phyloP scores from a whole-genome alignment of 805 yeast genomes.

The Candida michaelii region DNA sequence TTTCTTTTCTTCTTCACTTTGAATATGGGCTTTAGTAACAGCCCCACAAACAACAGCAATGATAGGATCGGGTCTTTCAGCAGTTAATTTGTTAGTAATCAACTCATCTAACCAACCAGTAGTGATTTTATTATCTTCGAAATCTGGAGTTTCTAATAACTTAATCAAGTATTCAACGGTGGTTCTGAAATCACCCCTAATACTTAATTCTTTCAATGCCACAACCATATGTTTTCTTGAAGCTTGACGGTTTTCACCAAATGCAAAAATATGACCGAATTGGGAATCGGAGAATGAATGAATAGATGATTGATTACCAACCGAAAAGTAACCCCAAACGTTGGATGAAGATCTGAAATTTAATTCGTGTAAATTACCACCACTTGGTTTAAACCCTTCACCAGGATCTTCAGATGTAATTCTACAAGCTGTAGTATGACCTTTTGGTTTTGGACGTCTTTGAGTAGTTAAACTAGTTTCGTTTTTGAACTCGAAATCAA shows the following conservation, averaged over 20 bases:
- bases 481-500: slow-evolving; percentile 84
- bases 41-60: slow-evolving; percentile 97
- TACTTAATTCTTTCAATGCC: slow-evolving; percentile 92
- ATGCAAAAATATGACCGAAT: slow-evolving; percentile 98
- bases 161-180: slow-evolving; percentile 96
- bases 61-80: slow-evolving; percentile 92
- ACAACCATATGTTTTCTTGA: slow-evolving; percentile 99
- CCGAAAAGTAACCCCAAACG: slow-evolving; percentile 99
- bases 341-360: slow-evolving; percentile 96
- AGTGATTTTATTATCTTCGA: slow-evolving; percentile 93
- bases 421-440: slow-evolving; percentile 99
- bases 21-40: slow-evolving; percentile 88
- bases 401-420: slow-evolving; percentile 99
- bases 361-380: slow-evolving; percentile 94
- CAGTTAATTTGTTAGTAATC: slow-evolving; percentile 88
- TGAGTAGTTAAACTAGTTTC: slow-evolving; percentile 74
- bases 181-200: slow-evolving; percentile 98
- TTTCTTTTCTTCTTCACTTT: slow-evolving; percentile 64
- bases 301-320: slow-evolving; percentile 92
- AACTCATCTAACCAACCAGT: slow-evolving; percentile 99
- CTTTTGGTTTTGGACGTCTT: slow-evolving; percentile 93
- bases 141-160: slow-evolving; percentile 92
- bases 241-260: slow-evolving; percentile 97
- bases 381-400: slow-evolving; percentile 98
- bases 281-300: slow-evolving; percentile 98